Conservation (phyloP, 176 grass and related monocot species). For the Urochloa ruziziensis region DNA sequence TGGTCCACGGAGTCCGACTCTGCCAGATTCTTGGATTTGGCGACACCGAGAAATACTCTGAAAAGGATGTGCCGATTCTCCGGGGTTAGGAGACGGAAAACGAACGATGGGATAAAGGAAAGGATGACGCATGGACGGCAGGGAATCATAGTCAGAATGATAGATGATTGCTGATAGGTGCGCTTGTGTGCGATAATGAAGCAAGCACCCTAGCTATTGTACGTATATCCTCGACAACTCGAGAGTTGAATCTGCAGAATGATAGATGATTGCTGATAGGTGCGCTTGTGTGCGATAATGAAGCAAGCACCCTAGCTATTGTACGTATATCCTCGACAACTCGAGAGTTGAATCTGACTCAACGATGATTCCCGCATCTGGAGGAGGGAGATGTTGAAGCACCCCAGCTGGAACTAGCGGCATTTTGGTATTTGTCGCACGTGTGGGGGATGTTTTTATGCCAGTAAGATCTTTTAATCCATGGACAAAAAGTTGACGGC, state of each 20-base stretch:
- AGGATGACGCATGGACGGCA: background rate
- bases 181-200: background rate
- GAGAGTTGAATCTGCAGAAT: too few relatives aligned
- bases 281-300: background rate
- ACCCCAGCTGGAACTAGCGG: background rate
- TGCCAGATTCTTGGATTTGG: background rate
- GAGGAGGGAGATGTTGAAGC: background rate
- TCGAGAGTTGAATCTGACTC: background rate
- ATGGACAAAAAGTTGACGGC: too few relatives aligned
- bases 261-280: too few relatives aligned
- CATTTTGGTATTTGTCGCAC: background rate
- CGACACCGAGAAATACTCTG: background rate
- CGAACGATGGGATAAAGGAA: background rate
- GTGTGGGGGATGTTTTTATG: too few relatives aligned
- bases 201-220: too few relatives aligned
- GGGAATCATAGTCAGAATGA: too few relatives aligned
- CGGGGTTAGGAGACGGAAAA: background rate
- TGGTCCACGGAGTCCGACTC: background rate
- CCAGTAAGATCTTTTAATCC: too few relatives aligned
- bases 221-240: too few relatives aligned
- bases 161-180: background rate
- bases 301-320: background rate
- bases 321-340: too few relatives aligned
- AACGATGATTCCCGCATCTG: background rate
- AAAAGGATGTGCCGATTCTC: constrained; percentile 15